Base-by-base conservation (phyloP, 305 asterid genomes). In the Euphrasia arctica region DNA sequence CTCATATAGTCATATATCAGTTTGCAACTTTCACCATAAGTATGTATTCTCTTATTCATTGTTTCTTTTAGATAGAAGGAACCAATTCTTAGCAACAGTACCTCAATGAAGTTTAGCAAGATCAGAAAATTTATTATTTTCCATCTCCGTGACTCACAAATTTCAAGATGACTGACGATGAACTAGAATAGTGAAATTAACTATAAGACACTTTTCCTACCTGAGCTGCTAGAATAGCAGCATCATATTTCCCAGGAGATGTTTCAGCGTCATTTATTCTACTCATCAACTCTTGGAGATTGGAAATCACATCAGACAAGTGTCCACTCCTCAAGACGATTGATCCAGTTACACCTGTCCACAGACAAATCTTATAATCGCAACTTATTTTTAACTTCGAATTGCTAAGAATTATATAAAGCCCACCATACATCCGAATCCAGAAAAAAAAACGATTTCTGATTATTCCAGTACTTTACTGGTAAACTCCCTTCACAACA, bases 291-390 rank as follows among this genome's bases (percentile, higher is more conserved):
- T 83, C 88, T 71, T 87, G 95, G 72, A 87, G 87, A 76, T 87
- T 83, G 32, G 82, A 78, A 75, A 87, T 78, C 71, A 87, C 57
- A 72, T 87, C 95, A 6, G 90, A 83, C 72, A 87, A 74, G 11
- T 72, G 78, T 64, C 95, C 95, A 59, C 88, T 85, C 74, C 85
- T 87, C 85, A 87, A 78, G 74, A 87, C 63, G 49, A 87, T 78
- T 12, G 95, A 85, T 71, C 95, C 93, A 60, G 95, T 87, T 58
- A 87, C 77, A 69, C 95, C 95, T 87, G 82, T 41, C 68, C 61
- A 68, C 45, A 58, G 65, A 57, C 60, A 65, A 65, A 47, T 58
- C 5, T 42, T 10, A 22, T 60, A 52, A 27, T 29, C 14, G n/a
- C 39, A 41, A 48, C 61, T 65, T 48, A 8, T 49, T 15, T 28